phyloP scores from a whole-genome alignment of 345 rosid genomes.

The Melastoma malabathricum region DNA sequence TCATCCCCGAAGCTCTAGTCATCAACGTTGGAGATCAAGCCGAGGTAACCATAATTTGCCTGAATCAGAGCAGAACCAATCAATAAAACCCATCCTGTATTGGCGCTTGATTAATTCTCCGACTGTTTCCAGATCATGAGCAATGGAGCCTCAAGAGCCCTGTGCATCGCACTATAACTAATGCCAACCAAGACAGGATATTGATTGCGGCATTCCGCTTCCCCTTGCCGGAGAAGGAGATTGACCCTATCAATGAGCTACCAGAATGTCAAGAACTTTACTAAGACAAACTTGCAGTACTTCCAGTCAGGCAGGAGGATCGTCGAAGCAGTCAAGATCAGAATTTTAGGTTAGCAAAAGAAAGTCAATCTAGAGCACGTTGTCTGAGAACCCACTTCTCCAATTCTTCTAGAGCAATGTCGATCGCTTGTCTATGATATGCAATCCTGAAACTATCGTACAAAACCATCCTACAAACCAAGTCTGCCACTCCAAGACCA shows the following conservation, averaged over 20 bases:
- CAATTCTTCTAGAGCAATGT: no score
- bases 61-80: no score
- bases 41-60: slow-evolving; percentile 10
- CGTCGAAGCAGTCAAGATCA: slow-evolving; percentile 16
- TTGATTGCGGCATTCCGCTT: slow-evolving; percentile 16
- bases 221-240: slow-evolving; percentile 11
- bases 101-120: no score
- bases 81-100: no score
- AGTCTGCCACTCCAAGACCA: no score
- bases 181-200: slow-evolving; percentile 13
- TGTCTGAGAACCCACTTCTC: no score
- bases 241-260: slow-evolving; percentile 11
- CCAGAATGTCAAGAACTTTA: slow-evolving; percentile 19
- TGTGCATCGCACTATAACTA: slow-evolving; percentile 17
- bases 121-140: slow-evolving; percentile 19
- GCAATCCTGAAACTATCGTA: no score
- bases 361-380: no score
- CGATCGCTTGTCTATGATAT: no score
- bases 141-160: slow-evolving; percentile 31
- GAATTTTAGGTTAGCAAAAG: not conserved
- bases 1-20: slow-evolving; percentile 19
- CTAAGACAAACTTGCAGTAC: slow-evolving; percentile 13
- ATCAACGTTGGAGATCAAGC: slow-evolving; percentile 26
- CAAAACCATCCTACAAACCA: no score
- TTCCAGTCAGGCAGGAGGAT: slow-evolving; percentile 18